Evolutionary conservation across 1,139 yeast genomes (phyloP).

Genomic region (Pichia sp.): DNA sequence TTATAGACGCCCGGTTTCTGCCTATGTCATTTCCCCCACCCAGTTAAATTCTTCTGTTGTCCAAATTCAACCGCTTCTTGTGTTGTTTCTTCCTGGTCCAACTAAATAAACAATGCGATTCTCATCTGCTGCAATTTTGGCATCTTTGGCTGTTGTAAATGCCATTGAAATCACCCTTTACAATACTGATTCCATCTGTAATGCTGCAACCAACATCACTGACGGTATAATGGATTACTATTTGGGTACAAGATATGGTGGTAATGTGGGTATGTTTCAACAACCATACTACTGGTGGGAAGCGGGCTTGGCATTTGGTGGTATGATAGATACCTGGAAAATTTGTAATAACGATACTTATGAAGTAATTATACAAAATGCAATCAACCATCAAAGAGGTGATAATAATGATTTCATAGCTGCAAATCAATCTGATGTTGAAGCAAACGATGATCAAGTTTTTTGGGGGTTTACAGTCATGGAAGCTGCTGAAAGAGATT

Average conservation of each 20-base stretch:
- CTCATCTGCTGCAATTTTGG: background rate
- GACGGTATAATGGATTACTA: conserved; percentile 81
- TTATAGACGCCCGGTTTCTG: background rate
- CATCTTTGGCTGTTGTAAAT: background rate
- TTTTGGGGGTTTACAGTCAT: conserved; percentile 6
- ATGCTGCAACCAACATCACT: conserved; percentile 50
- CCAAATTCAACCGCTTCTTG: background rate
- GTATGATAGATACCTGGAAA: conserved; percentile 70
- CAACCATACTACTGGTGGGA: conserved; percentile 97
- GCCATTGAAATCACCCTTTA: conserved; percentile 23
- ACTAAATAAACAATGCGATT: background rate
- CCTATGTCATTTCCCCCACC: background rate
- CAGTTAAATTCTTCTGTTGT: no score
- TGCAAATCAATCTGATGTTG: conserved; percentile 81
- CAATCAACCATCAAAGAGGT: conserved; percentile 73
- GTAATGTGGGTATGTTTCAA: conserved; percentile 77
- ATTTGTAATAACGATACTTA: conserved; percentile 69
- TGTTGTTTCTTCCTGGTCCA: background rate
- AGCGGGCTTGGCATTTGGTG: conserved; percentile 95
- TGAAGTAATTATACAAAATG: conserved; percentile 51
- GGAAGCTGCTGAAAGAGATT: conserved; percentile 36
- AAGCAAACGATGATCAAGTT: conserved; percentile 78
- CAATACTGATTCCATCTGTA: conserved; percentile 29
- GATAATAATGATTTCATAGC: conserved; percentile 73
- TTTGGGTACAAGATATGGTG: conserved; percentile 62